Evolutionary conservation across 2,329 filamentous ascomycete species (phyloP).

Genomic region (Penicillium sp.): DNA sequence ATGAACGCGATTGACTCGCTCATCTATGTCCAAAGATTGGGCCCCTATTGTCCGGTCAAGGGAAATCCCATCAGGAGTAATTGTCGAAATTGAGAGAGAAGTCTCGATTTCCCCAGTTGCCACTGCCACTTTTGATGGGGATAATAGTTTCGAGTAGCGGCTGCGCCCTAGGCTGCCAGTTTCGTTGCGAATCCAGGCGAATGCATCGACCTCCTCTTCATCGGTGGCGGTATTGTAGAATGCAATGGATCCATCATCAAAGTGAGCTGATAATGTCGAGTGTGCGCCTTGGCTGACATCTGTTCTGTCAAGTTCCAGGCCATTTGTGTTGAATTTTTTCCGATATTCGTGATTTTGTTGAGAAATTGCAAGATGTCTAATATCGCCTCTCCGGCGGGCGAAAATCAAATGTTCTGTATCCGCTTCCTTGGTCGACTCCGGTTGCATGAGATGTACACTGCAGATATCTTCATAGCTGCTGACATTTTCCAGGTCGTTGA

Average conservation of each 20-base stretch:
- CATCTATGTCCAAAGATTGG: slow-evolving; percentile 37
- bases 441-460: slow-evolving; percentile 57
- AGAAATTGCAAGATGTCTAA: slow-evolving; percentile 47
- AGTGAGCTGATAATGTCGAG: slow-evolving; percentile 56
- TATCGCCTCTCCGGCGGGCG: slow-evolving; percentile 60
- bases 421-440: slow-evolving; percentile 40
- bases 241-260: slow-evolving; percentile 53
- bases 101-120: slow-evolving; percentile 49
- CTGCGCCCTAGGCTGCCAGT: slow-evolving; percentile 29
- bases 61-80: slow-evolving; percentile 52
- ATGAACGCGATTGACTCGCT: slow-evolving; percentile 26
- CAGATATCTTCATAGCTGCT: slow-evolving; percentile 65
- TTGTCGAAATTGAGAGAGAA: slow-evolving; percentile 56
- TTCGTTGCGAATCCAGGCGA: slow-evolving; percentile 33
- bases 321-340: slow-evolving; percentile 51
- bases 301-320: slow-evolving; percentile 51
- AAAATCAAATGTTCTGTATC: slow-evolving; percentile 56
- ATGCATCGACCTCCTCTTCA: slow-evolving; percentile 40
- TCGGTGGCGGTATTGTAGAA: slow-evolving; percentile 50
- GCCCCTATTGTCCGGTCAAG: slow-evolving; percentile 41
- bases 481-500: slow-evolving; percentile 54
- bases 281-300: slow-evolving; percentile 48
- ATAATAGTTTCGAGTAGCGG: slow-evolving; percentile 61
- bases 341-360: slow-evolving; percentile 34
- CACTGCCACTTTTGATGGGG: slow-evolving; percentile 54